Conservation (phyloP, 2,329 filamentous ascomycete genomes). For the Helotiales sp. region DNA sequence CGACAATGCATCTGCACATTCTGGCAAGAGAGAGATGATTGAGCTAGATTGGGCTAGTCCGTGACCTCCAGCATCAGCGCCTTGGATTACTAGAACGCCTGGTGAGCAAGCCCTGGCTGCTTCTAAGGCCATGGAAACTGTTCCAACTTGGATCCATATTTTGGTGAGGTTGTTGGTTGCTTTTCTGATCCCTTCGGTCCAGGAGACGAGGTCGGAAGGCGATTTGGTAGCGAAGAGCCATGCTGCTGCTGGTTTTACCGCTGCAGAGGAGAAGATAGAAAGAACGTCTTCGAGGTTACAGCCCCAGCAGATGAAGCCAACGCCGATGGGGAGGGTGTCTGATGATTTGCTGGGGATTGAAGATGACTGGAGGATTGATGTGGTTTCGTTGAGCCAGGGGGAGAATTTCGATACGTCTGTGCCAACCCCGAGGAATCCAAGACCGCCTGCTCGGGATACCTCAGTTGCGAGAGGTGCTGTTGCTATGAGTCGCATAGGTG, state of each 20-base stretch:
- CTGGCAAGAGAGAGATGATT: slow-evolving; percentile 38
- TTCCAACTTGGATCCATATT: slow-evolving; percentile 39
- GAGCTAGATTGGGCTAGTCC: slow-evolving; percentile 34
- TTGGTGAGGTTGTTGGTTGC: slow-evolving; percentile 25
- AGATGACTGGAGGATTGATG: slow-evolving; percentile 17
- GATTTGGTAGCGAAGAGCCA: slow-evolving; percentile 49
- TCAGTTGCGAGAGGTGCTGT: slow-evolving; percentile 56
- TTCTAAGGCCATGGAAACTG: slow-evolving; percentile 31
- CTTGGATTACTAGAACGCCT: slow-evolving; percentile 39
- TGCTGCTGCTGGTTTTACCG: slow-evolving; percentile 38
- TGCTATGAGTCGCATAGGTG: slow-evolving; percentile 69
- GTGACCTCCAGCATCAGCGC: slow-evolving; percentile 40
- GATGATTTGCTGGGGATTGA: slow-evolving; percentile 9
- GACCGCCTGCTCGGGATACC: slow-evolving; percentile 54
- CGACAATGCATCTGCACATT: slow-evolving; percentile 34
- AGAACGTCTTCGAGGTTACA: slow-evolving; percentile 38
- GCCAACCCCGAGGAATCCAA: slow-evolving; percentile 48
- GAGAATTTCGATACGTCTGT: slow-evolving; percentile 29
- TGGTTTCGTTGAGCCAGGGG: slow-evolving; percentile 29
- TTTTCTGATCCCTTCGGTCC: slow-evolving; percentile 32
- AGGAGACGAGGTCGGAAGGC: slow-evolving; percentile 28
- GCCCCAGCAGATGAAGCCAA: slow-evolving; percentile 49
- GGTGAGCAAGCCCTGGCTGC: slow-evolving; percentile 26
- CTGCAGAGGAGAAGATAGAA: slow-evolving; percentile 31
- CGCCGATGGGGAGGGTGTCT: slow-evolving; percentile 43